A percentile compares a stretch with the other conserved stretches of the same genome.
These are phyloP conservation scores for Aspergillaceae sp. DNA, from an alignment of 2,329 filamentous ascomycete genomes.

Conservation along the genomic window DNA sequence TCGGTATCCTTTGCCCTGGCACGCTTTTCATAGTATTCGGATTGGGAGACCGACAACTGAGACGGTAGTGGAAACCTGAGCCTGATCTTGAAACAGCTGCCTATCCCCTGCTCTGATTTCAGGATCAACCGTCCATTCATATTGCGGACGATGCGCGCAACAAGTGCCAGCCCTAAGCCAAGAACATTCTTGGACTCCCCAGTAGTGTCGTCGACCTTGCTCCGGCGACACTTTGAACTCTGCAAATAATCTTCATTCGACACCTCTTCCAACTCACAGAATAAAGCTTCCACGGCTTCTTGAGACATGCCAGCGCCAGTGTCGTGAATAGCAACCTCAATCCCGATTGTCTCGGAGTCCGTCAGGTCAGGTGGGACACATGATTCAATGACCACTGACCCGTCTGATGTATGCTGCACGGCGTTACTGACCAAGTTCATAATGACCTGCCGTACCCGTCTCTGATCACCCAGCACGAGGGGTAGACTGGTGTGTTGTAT, in stretches of 20 bases:
- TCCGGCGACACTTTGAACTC: slow-evolving; percentile 10
- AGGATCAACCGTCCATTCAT: slow-evolving; percentile 80
- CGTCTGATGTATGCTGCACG: slow-evolving; percentile 64
- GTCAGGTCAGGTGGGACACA: slow-evolving; percentile 45
- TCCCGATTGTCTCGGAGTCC: slow-evolving; percentile 46
- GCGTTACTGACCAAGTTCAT: slow-evolving; percentile 81
- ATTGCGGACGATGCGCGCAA: slow-evolving; percentile 71
- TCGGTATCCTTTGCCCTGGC: too few relatives aligned
- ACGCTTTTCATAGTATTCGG: not conserved
- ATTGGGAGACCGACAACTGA: slow-evolving; percentile 13
- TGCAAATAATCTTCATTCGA: slow-evolving; percentile 44
- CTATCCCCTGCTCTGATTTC: slow-evolving; percentile 71
- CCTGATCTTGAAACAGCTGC: slow-evolving; percentile 71
- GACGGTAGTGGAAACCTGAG: slow-evolving; percentile 62
- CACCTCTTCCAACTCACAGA: slow-evolving; percentile 59
- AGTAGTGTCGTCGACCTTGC: slow-evolving; percentile 22
- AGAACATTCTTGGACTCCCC: slow-evolving; percentile 43
- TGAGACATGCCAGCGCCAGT: slow-evolving; percentile 58
- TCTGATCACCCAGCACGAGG: slow-evolving; percentile 66
- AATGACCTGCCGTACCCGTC: slow-evolving; percentile 70
- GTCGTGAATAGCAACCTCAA: slow-evolving; percentile 69
- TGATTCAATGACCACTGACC: slow-evolving; percentile 62
- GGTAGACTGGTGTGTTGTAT: slow-evolving; percentile 61
- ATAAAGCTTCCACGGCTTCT: slow-evolving; percentile 50
- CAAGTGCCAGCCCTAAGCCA: slow-evolving; percentile 72